These are phyloP conservation scores for Rhamnella rubrinervis DNA, from an alignment of 331 rosid species.

Conservation along the genomic window DNA sequence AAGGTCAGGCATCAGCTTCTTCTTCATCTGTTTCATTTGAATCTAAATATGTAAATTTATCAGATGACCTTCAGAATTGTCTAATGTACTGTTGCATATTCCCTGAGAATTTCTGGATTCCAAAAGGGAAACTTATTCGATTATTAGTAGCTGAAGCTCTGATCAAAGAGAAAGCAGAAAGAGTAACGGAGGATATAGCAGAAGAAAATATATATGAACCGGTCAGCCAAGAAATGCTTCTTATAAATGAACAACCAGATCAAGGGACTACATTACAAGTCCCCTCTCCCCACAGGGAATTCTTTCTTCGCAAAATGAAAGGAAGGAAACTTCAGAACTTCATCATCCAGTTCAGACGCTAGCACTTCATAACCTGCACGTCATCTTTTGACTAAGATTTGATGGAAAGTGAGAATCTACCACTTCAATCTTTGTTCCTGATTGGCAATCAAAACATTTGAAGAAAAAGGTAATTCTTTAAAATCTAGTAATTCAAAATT, in stretches of 20 bases:
- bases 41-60: background rate
- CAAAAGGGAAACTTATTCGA: constrained; percentile 23
- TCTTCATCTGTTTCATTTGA: constrained; percentile 14
- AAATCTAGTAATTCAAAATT: background rate
- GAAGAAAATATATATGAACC: constrained; percentile 16
- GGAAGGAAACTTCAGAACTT: constrained; percentile 15
- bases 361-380: background rate
- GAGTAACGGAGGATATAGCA: constrained; percentile 23
- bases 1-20: constrained; percentile 16
- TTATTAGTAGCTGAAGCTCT: constrained; percentile 29
- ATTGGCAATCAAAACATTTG: constrained; percentile 6
- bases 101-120: constrained; percentile 20
- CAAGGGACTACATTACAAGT: constrained; percentile 15
- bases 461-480: constrained; percentile 18
- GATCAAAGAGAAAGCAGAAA: constrained; percentile 22
- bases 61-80: constrained; percentile 7
- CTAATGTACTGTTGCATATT: constrained; percentile 26
- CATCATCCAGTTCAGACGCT: background rate
- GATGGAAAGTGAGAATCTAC: background rate
- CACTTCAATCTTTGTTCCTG: constrained; percentile 21
- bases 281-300: background rate
- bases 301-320: constrained; percentile 17
- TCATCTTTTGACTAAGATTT: constrained; percentile 9
- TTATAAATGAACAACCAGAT: background rate
- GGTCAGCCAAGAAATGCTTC: constrained; percentile 22